Evolutionary conservation across 768 basidiomycete species (phyloP).

Genomic region (Fomitopsis pulvina): DNA sequence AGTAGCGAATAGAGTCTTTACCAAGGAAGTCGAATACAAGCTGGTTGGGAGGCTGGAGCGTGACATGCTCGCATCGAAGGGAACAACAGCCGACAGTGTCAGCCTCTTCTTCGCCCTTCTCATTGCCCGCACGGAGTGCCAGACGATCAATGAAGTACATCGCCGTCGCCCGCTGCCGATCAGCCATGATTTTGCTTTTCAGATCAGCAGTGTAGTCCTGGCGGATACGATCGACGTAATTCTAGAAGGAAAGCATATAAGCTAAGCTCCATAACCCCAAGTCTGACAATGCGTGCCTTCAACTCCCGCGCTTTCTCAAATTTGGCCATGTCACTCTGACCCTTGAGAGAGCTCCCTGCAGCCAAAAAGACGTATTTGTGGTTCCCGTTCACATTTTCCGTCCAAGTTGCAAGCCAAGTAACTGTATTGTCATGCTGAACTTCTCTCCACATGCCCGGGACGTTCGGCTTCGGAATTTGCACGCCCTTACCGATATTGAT

Average conservation of each 20-base stretch:
- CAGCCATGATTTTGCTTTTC: conserved; percentile 87
- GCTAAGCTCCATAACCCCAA: neutral
- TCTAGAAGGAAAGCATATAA: conserved; percentile 36
- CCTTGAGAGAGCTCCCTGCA: conserved; percentile 95
- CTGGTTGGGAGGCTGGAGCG: conserved; percentile 78
- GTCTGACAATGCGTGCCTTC: conserved; percentile 43
- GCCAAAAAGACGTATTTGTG: conserved; percentile 98
- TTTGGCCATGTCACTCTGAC: conserved; percentile 95
- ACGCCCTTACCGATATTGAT: conserved; percentile 83
- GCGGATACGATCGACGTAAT: conserved; percentile 86
- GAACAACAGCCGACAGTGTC: conserved; percentile 99
- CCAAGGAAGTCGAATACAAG: conserved; percentile 97
- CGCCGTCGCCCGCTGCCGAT: conserved; percentile 95
- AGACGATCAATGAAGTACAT: conserved; percentile 98
- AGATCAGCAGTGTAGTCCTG: conserved; percentile 81
- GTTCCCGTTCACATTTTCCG: conserved; percentile 93
- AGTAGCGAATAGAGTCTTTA: conserved; percentile 98
- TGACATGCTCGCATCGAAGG: conserved; percentile 93
- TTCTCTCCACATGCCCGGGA: conserved; percentile 87
- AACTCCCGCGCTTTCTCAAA: conserved; percentile 97
- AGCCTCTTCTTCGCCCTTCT: conserved; percentile 99
- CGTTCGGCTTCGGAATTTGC: conserved; percentile 79
- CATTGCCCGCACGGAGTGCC: conserved; percentile 97
- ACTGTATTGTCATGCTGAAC: conserved; percentile 92
- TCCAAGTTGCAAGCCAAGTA: conserved; percentile 99